phyloP scores from a whole-genome alignment of 768 basidiomycete species.

The Coprinopsis marcescibilis region DNA sequence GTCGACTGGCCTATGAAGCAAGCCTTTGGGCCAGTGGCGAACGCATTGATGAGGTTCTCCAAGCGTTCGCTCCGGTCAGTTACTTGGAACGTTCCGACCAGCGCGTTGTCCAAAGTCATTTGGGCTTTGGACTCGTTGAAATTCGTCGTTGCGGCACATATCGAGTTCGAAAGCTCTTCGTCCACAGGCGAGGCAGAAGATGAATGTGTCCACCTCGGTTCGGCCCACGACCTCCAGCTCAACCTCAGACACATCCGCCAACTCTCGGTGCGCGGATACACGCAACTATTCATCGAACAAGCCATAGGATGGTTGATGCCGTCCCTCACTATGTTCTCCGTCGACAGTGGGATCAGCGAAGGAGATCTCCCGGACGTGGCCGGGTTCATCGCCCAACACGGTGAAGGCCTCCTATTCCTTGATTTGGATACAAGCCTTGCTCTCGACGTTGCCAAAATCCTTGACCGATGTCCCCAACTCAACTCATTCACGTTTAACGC shows the following conservation, averaged over 20 bases:
- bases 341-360: constrained; percentile 44
- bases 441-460: constrained; percentile 52
- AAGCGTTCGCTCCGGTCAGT: constrained; percentile 51
- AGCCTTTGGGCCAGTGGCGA: constrained; percentile 58
- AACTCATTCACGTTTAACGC: constrained; percentile 65
- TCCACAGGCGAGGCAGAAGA: constrained; percentile 36
- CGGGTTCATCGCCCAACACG: constrained; percentile 56
- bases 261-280: constrained; percentile 55
- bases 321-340: constrained; percentile 47
- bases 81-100: constrained; percentile 52
- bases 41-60: constrained; percentile 51
- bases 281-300: constrained; percentile 65
- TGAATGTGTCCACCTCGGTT: constrained; percentile 45
- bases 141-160: constrained; percentile 46
- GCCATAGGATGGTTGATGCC: constrained; percentile 63
- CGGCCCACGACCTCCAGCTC: constrained; percentile 52
- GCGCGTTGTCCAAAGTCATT: constrained; percentile 58
- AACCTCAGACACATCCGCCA: constrained; percentile 52
- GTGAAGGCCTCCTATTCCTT: constrained; percentile 51
- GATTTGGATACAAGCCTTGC: constrained; percentile 56
- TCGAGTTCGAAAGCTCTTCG: constrained; percentile 39
- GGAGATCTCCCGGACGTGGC: constrained; percentile 52
- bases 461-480: constrained; percentile 60
- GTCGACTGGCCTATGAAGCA: constrained; percentile 58
- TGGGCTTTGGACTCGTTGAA: constrained; percentile 66